Evolutionary conservation across 1,284 basidiomycete genomes (phyloP).

Genomic region (Pseudozyma tsukubaensis): DNA sequence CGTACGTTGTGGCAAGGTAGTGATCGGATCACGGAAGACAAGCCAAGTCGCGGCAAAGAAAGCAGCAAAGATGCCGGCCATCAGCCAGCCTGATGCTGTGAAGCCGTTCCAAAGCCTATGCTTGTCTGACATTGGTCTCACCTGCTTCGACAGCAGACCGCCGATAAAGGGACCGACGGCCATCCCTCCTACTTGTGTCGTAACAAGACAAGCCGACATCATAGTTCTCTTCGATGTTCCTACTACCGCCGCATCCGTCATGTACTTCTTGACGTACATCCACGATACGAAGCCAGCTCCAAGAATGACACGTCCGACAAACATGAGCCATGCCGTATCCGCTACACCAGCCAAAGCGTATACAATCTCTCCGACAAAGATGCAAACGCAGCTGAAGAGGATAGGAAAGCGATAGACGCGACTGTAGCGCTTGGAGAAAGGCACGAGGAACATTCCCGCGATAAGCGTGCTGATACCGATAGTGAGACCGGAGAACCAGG

Average conservation of each 20-base stretch:
- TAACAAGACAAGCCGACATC: constrained; percentile 51
- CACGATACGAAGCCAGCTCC: constrained; percentile 47
- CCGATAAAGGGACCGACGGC: constrained; percentile 48
- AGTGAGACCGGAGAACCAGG: constrained; percentile 52
- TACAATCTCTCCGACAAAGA: constrained; percentile 37
- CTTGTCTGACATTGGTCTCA: constrained; percentile 35
- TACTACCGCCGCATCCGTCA: constrained; percentile 46
- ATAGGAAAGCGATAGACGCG: constrained; percentile 39
- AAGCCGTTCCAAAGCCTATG: constrained; percentile 49
- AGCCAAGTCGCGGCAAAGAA: constrained; percentile 33
- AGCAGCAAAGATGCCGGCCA: constrained; percentile 38
- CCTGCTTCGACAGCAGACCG: constrained; percentile 36
- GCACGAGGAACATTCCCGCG: constrained; percentile 39
- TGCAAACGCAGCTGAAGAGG: constrained; percentile 39
- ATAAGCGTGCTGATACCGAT: constrained; percentile 44
- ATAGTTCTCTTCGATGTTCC: constrained; percentile 39
- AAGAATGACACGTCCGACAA: constrained; percentile 33
- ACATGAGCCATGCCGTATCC: constrained; percentile 49
- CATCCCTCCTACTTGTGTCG: constrained; percentile 51
- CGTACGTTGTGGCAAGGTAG: neutral
- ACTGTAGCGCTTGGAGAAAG: constrained; percentile 39
- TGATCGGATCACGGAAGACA: constrained; percentile 35
- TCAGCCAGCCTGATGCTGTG: constrained; percentile 47
- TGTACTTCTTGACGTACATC: constrained; percentile 51
- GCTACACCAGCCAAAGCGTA: constrained; percentile 48